Evolutionary conservation across 2,329 filamentous ascomycete species (phyloP).

Genomic region (Colletotrichum acutatum): DNA sequence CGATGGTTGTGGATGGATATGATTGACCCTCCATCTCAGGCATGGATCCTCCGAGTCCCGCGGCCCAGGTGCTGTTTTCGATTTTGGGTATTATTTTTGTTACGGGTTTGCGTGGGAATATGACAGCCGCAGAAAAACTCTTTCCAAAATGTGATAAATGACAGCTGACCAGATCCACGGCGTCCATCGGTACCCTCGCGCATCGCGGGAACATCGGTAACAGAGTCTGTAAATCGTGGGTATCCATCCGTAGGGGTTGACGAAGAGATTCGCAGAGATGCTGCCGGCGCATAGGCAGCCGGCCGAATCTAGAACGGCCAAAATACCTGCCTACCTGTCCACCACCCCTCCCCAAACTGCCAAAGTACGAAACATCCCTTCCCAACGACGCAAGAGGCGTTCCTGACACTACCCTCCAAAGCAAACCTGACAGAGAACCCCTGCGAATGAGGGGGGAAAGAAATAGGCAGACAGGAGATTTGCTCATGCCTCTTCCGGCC

Average conservation of each 20-base stretch:
- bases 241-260: too few species aligned
- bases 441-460: background rate
- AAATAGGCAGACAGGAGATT: too few species aligned
- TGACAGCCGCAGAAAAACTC: background rate
- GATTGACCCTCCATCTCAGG: background rate
- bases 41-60: background rate
- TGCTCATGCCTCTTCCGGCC: background rate
- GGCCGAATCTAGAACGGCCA: conserved; percentile 5
- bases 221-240: background rate
- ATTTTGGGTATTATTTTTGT: background rate
- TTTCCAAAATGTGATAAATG: conserved; percentile 13
- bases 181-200: conserved; percentile 2
- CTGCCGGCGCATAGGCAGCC: background rate
- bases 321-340: background rate
- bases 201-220: conserved; percentile 18
- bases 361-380: conserved; percentile 6
- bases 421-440: conserved; percentile 8
- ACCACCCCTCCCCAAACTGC: background rate
- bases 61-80: background rate
- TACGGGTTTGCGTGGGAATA: background rate
- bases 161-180: conserved; percentile 26
- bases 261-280: too few species aligned
- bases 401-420: conserved; percentile 16
- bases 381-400: conserved; percentile 31
- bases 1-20: background rate